phyloP scores from a whole-genome alignment of 805 yeast genomes.

The Ogataea kodamae region DNA sequence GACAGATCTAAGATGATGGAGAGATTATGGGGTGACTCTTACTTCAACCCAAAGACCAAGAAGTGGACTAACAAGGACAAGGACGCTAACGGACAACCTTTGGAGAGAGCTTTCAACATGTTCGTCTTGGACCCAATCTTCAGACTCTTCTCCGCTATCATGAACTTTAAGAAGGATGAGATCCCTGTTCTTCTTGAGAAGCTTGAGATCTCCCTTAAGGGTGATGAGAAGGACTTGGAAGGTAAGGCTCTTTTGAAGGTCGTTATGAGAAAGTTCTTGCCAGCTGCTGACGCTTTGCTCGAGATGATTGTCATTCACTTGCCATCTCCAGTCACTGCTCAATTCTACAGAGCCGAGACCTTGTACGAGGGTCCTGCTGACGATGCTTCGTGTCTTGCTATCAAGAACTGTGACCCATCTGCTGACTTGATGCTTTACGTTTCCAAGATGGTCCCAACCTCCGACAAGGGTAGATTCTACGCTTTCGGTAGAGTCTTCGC shows the following conservation, averaged over 20 bases:
- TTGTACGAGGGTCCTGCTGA: slow-evolving; percentile 98
- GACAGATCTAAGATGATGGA: slow-evolving; percentile 97
- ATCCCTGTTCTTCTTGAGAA: slow-evolving; percentile 87
- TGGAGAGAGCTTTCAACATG: slow-evolving; percentile 99
- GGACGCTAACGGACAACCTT: slow-evolving; percentile 91
- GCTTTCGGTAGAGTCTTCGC: slow-evolving; percentile 99
- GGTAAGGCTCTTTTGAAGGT: slow-evolving; percentile 98
- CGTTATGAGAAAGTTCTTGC: slow-evolving; percentile 99
- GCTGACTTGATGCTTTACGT: slow-evolving; percentile 99
- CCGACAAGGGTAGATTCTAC: slow-evolving; percentile 99
- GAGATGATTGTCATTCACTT: slow-evolving; percentile 98
- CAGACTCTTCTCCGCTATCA: slow-evolving; percentile 93
- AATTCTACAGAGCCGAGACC: slow-evolving; percentile 97
- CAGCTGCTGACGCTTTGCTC: slow-evolving; percentile 99
- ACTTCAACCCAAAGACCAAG: slow-evolving; percentile 99
- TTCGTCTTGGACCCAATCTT: slow-evolving; percentile 98
- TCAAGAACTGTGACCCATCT: slow-evolving; percentile 97
- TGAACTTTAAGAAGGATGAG: slow-evolving; percentile 99
- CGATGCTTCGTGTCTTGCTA: slow-evolving; percentile 86
- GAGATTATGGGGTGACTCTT: slow-evolving; percentile 99
- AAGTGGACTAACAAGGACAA: slow-evolving; percentile 96
- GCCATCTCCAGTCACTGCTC: slow-evolving; percentile 99
- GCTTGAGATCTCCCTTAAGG: slow-evolving; percentile 89
- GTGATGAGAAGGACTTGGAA: slow-evolving; percentile 96
- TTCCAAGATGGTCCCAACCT: slow-evolving; percentile 99